These are phyloP conservation scores for Boletus subcaerulescens DNA, from an alignment of 768 basidiomycete genomes.

Conservation along the genomic window DNA sequence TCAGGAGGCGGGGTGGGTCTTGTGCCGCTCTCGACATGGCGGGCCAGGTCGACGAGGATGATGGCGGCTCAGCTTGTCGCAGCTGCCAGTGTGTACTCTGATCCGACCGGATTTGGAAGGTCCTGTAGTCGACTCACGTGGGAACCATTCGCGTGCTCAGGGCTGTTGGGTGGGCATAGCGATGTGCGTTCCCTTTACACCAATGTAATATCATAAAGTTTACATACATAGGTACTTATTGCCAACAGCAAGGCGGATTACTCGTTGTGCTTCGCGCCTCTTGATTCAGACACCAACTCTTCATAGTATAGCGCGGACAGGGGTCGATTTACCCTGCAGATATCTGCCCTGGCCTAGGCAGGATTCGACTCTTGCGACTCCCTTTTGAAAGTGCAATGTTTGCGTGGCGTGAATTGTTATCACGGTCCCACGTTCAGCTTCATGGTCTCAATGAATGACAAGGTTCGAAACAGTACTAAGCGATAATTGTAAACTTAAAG, in stretches of 20 bases:
- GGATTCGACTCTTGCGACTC: no score
- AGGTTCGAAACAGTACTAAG: no score
- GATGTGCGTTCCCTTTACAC: no score
- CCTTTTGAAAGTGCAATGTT: no score
- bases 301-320: neutral
- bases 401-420: neutral
- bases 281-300: neutral
- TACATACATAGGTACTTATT: no score
- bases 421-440: neutral
- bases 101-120: constrained; percentile 29
- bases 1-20: constrained; percentile 12
- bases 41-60: neutral
- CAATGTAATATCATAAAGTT: no score
- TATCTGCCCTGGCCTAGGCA: no score
- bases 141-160: constrained; percentile 4
- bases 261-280: neutral
- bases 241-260: no score
- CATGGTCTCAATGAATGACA: no score
- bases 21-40: constrained; percentile 20
- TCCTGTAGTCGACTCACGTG: constrained; percentile 26
- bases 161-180: neutral
- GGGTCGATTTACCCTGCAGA: neutral
- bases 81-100: neutral
- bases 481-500: neutral
- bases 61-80: neutral